A percentile compares a stretch with the other conserved stretches of the same genome.
Evolutionary conservation across 768 basidiomycete species (phyloP).

Genomic region (Amanita rubescens): DNA sequence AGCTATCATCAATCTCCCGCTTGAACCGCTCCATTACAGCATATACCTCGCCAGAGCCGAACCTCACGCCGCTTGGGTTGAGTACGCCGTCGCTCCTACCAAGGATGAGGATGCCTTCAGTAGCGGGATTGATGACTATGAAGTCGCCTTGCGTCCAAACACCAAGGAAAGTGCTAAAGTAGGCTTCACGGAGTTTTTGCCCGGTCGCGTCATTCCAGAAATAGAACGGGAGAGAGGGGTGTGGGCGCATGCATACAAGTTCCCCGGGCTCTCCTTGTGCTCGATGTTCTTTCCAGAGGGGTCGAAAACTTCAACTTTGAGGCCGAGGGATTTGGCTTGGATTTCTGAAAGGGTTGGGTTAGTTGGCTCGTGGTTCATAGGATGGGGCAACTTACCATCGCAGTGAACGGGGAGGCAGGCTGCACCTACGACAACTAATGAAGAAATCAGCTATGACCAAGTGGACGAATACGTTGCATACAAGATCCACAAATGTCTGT

Average conservation of each 20-base stretch:
- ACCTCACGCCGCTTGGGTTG: constrained; percentile 77
- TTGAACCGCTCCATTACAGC: constrained; percentile 54
- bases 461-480: no score
- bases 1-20: constrained; percentile 49
- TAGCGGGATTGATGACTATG: constrained; percentile 53
- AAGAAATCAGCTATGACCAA: background rate
- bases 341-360: constrained; percentile 37
- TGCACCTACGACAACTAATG: constrained; percentile 45
- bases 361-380: constrained; percentile 30
- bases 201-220: constrained; percentile 64
- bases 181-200: constrained; percentile 54
- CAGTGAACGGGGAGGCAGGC: constrained; percentile 47
- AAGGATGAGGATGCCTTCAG: constrained; percentile 53
- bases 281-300: constrained; percentile 46
- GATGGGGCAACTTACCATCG: constrained; percentile 39
- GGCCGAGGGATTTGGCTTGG: constrained; percentile 55
- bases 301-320: constrained; percentile 58
- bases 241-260: constrained; percentile 60
- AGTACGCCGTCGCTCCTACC: constrained; percentile 68
- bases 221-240: constrained; percentile 57
- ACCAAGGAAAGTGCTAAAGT: constrained; percentile 61
- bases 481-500: constrained; percentile 65
- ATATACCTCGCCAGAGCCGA: constrained; percentile 82
- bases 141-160: constrained; percentile 70
- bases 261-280: constrained; percentile 48